phyloP scores from a whole-genome alignment of 1,139 yeast genomes.

The Hyphopichia fennica region DNA sequence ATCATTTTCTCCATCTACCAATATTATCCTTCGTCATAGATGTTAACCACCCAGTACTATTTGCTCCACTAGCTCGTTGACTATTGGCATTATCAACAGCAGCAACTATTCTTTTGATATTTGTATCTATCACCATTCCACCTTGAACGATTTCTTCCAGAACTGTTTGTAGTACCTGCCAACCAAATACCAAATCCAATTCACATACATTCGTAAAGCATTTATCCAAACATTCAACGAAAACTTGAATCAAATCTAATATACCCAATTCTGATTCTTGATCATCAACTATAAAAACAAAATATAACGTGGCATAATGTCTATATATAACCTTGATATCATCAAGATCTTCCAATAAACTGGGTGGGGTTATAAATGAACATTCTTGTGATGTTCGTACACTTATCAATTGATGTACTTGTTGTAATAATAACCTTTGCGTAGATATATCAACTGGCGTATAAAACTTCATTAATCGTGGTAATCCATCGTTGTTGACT shows the following conservation, averaged over 20 bases:
- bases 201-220: conserved; percentile 96
- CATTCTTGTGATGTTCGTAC: conserved; percentile 72
- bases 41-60: conserved; percentile 5
- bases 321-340: conserved; percentile 89
- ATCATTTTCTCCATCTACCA: conserved; percentile 7
- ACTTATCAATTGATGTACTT: conserved; percentile 69
- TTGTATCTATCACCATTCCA: conserved; percentile 98
- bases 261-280: conserved; percentile 95
- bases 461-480: conserved; percentile 87
- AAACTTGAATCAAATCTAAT: conserved; percentile 90
- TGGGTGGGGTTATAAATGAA: conserved; percentile 79
- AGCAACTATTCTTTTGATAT: conserved; percentile 76
- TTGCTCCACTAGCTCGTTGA: conserved; percentile 29
- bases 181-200: conserved; percentile 90
- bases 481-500: conserved; percentile 92
- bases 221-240: conserved; percentile 90
- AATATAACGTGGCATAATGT: conserved; percentile 91
- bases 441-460: conserved; percentile 83
- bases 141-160: conserved; percentile 93
- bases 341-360: conserved; percentile 67
- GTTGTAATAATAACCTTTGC: conserved; percentile 70
- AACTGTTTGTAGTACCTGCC: conserved; percentile 94
- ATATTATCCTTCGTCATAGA: conserved; percentile 8
- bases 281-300: conserved; percentile 93
- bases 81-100: conserved; percentile 67